A percentile compares a stretch with the other conserved stretches of the same genome.
Conservation (phyloP, 352 stramenopile species). For the Paralagenidium karlingii region DNA sequence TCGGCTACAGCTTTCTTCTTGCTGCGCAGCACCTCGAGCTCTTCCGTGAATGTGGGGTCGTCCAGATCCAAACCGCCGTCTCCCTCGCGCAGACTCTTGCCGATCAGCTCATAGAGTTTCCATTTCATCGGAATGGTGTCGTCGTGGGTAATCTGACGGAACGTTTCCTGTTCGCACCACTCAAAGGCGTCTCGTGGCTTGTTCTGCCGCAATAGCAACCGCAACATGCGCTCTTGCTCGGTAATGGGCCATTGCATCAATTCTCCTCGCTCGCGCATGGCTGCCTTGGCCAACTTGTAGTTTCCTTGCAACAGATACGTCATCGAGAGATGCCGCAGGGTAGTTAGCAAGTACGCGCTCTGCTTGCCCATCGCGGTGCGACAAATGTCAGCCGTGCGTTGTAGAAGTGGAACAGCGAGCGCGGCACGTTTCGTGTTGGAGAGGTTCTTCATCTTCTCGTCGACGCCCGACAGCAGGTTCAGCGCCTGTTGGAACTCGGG, state of each 20-base stretch:
- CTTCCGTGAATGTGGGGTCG: conserved; percentile 44
- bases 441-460: conserved; percentile 16
- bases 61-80: conserved; percentile 19
- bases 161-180: conserved; percentile 48
- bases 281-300: conserved; percentile 24
- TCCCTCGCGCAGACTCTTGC: conserved; percentile 27
- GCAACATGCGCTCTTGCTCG: conserved; percentile 60
- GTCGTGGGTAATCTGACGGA: conserved; percentile 36
- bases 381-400: conserved; percentile 62
- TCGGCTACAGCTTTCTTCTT: conserved; percentile 18
- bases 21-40: conserved; percentile 35
- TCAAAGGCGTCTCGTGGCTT: conserved; percentile 19
- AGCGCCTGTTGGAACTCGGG: conserved; percentile 63
- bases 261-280: conserved; percentile 55
- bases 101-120: conserved; percentile 56
- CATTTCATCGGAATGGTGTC: conserved; percentile 52
- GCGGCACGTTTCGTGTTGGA: conserved; percentile 34
- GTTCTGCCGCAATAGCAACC: conserved; percentile 42
- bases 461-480: conserved; percentile 28
- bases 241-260: conserved; percentile 54
- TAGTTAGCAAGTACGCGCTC: conserved; percentile 46
- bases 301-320: conserved; percentile 58
- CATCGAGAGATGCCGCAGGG: conserved; percentile 40
- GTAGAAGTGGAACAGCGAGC: conserved; percentile 31
- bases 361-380: conserved; percentile 63